These are phyloP conservation scores for Lizonia empirigonia DNA, from an alignment of 2,329 filamentous ascomycete species.

Conservation along the genomic window DNA sequence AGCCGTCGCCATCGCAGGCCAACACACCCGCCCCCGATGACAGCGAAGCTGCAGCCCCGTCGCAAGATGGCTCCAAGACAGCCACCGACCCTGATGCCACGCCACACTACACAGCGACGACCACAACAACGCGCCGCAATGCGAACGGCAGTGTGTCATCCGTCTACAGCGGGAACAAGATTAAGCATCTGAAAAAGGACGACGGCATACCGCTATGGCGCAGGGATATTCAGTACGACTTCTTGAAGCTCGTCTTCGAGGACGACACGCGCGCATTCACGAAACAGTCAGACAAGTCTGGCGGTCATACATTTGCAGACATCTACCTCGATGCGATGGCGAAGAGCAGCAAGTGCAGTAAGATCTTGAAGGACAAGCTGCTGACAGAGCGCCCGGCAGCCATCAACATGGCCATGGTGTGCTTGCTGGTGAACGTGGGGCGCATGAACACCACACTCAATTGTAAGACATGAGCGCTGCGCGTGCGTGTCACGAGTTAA, in stretches of 20 bases:
- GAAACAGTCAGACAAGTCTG: slow-evolving; percentile 83
- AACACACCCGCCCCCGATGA: slow-evolving; percentile 43
- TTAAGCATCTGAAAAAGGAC: slow-evolving; percentile 84
- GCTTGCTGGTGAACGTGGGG: slow-evolving; percentile 93
- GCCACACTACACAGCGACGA: slow-evolving; percentile 55
- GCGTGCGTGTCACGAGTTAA: slow-evolving; percentile 21
- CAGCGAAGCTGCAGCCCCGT: slow-evolving; percentile 38
- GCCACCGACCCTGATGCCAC: slow-evolving; percentile 34
- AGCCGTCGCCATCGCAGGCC: slow-evolving; percentile 34
- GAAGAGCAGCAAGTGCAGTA: slow-evolving; percentile 97
- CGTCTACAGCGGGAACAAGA: slow-evolving; percentile 75
- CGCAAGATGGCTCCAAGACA: slow-evolving; percentile 34
- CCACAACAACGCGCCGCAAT: slow-evolving; percentile 62
- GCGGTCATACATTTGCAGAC: slow-evolving; percentile 81
- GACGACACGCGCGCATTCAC: slow-evolving; percentile 80
- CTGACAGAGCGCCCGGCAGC: slow-evolving; percentile 89
- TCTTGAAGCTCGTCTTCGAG: slow-evolving; percentile 79
- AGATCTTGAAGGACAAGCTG: slow-evolving; percentile 95
- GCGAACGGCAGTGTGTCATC: slow-evolving; percentile 69
- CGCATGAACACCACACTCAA: slow-evolving; percentile 99
- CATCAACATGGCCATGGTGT: slow-evolving; percentile 99
- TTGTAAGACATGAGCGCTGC: slow-evolving; percentile 63
- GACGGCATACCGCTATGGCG: slow-evolving; percentile 87
- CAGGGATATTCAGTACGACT: slow-evolving; percentile 87
- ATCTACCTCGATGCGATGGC: slow-evolving; percentile 99